These are phyloP conservation scores for Cyathus striatus DNA, from an alignment of 768 basidiomycete species.

Conservation along the genomic window DNA sequence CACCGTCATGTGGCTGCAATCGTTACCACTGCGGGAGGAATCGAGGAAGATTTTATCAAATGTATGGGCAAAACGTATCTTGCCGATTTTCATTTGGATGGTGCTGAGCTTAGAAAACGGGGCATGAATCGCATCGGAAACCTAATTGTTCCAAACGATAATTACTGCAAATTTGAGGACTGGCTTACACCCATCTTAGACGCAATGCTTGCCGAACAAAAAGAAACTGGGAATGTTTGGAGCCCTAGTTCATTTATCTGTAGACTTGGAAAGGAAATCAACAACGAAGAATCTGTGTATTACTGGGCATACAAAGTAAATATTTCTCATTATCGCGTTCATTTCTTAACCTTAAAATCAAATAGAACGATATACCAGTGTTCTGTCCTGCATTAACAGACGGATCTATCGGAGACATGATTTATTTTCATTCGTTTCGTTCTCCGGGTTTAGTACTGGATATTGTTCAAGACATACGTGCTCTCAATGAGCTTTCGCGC, in stretches of 20 bases:
- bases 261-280: slow-evolving; percentile 93
- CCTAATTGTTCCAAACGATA: slow-evolving; percentile 93
- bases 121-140: slow-evolving; percentile 99
- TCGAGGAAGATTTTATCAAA: slow-evolving; percentile 99
- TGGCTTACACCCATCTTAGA: slow-evolving; percentile 97
- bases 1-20: slow-evolving; percentile 85
- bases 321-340: slow-evolving; percentile 7
- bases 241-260: slow-evolving; percentile 91
- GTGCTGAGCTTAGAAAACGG: slow-evolving; percentile 75
- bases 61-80: slow-evolving; percentile 96
- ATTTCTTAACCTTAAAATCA: slow-evolving; percentile 10
- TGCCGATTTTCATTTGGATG: slow-evolving; percentile 89
- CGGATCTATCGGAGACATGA: slow-evolving; percentile 98
- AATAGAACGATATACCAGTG: slow-evolving; percentile 94
- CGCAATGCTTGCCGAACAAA: slow-evolving; percentile 85
- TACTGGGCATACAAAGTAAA: slow-evolving; percentile 99
- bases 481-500: slow-evolving; percentile 84
- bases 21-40: slow-evolving; percentile 96
- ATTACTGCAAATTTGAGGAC: slow-evolving; percentile 99
- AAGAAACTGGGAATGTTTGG: slow-evolving; percentile 66
- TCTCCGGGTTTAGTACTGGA: slow-evolving; percentile 83
- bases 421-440: slow-evolving; percentile 96
- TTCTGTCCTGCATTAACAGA: slow-evolving; percentile 98
- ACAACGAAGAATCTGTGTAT: slow-evolving; percentile 95
- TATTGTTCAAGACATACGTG: slow-evolving; percentile 91